Conservation (phyloP, 192 early-diverging fungal genomes). For the Neocallimastix lanati region DNA sequence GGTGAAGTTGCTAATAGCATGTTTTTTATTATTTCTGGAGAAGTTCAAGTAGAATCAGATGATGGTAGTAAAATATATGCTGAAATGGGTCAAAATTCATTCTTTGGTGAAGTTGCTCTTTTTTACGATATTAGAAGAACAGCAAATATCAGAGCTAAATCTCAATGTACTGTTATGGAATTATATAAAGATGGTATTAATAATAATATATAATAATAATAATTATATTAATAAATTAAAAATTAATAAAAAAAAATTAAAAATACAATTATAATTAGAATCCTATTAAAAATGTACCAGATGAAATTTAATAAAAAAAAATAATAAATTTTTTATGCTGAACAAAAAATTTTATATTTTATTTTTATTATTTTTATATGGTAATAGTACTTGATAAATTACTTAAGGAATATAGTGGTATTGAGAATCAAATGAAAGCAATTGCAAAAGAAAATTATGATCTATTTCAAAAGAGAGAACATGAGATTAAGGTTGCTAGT, state of each 20-base stretch:
- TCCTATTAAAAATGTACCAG: too few relatives aligned
- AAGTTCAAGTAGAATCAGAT: constrained; percentile 25
- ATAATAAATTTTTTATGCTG: too few relatives aligned
- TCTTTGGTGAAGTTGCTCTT: constrained; percentile 35
- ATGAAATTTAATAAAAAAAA: too few relatives aligned
- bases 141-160: constrained; percentile 19
- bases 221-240: too few relatives aligned
- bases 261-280: too few relatives aligned
- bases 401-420: constrained; percentile 11
- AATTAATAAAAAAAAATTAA: too few relatives aligned
- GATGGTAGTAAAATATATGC: constrained; percentile 21
- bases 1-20: constrained; percentile 20
- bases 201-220: too few relatives aligned
- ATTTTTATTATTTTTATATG: too few relatives aligned
- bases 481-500: constrained; percentile 10
- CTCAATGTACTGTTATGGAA: constrained; percentile 23
- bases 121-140: constrained; percentile 31
- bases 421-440: constrained; percentile 12
- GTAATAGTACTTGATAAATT: constrained; percentile 7
- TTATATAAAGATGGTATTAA: too few relatives aligned
- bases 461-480: constrained; percentile 16
- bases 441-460: constrained; percentile 25
- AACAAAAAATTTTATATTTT: too few relatives aligned
- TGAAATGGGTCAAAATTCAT: constrained; percentile 14
- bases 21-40: constrained; percentile 33